phyloP scores from a whole-genome alignment of 1,284 basidiomycete genomes.

The Ustilago hordei region DNA sequence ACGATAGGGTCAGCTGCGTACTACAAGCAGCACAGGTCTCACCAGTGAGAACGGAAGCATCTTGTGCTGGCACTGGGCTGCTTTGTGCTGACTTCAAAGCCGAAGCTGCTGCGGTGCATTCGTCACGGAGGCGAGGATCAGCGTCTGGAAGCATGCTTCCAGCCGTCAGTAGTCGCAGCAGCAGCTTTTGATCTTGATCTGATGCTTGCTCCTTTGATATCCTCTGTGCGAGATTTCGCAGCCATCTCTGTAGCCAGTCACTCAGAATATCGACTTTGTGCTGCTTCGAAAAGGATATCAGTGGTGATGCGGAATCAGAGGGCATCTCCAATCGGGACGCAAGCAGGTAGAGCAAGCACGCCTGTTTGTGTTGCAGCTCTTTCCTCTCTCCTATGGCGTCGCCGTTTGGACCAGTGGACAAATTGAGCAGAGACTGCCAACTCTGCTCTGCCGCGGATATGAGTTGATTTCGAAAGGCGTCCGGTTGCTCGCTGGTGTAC shows the following conservation, averaged over 20 bases:
- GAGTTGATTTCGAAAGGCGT: slow-evolving; percentile 10
- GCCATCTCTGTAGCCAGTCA: slow-evolving; percentile 16
- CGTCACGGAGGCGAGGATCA: background rate
- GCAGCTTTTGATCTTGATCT: slow-evolving; percentile 3
- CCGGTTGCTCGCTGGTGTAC: slow-evolving; percentile 10
- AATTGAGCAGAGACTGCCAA: slow-evolving; percentile 11
- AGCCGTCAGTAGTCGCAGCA: slow-evolving; percentile 3
- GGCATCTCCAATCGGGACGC: slow-evolving; percentile 13
- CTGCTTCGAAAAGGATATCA: background rate
- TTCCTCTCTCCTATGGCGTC: background rate
- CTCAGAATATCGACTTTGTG: slow-evolving; percentile 4
- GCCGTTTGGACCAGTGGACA: background rate
- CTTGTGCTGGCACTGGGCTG: background rate
- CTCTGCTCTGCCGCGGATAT: slow-evolving; percentile 5
- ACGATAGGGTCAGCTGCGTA: slow-evolving; percentile 21
- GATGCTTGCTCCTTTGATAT: background rate
- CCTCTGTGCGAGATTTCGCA: background rate
- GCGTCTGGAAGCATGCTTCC: slow-evolving; percentile 6
- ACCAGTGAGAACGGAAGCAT: background rate
- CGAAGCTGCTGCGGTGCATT: slow-evolving; percentile 1
- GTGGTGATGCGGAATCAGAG: background rate
- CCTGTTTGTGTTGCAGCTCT: background rate
- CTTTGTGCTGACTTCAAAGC: background rate
- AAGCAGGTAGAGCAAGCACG: slow-evolving; percentile 26
- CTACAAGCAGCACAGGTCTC: slow-evolving; percentile 42